Conservation (phyloP, 257 asterid genomes). For the Nicotiana tomentosiformis region DNA sequence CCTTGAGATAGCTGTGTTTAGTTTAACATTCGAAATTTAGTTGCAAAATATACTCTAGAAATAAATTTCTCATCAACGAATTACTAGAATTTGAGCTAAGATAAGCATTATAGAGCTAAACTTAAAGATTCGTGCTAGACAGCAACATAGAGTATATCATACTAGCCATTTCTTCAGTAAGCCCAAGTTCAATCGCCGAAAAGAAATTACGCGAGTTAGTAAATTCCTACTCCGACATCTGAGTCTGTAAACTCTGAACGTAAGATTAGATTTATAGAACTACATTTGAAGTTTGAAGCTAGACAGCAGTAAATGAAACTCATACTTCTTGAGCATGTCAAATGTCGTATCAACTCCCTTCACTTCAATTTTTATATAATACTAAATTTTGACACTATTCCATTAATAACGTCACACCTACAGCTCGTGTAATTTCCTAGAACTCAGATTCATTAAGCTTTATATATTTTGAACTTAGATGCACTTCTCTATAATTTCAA, state of each 20-base stretch:
- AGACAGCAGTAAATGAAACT: not conserved
- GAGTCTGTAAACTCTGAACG: not conserved
- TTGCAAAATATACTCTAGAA: not conserved
- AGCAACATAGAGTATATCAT: not conserved
- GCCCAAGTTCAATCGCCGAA: not conserved
- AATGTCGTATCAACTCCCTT: not conserved
- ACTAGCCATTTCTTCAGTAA: not conserved
- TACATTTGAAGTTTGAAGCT: not conserved
- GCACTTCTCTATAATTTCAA: not conserved
- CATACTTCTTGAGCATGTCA: not conserved
- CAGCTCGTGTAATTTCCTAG: not conserved
- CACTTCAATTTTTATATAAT: not conserved
- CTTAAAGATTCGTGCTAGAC: not conserved
- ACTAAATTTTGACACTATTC: not conserved
- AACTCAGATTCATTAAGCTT: not conserved
- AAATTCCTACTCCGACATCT: not conserved
- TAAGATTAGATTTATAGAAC: not conserved
- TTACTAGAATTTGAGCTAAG: no score
- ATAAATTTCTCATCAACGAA: not conserved
- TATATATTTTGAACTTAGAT: not conserved
- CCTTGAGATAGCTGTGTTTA: not conserved
- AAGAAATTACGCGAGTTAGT: not conserved
- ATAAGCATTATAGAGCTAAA: not conserved
- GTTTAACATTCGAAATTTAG: not conserved
- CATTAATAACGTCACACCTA: not conserved